These are phyloP conservation scores for Trypanosoma congolense DNA, from an alignment of 208 protist species.

Conservation along the genomic window DNA sequence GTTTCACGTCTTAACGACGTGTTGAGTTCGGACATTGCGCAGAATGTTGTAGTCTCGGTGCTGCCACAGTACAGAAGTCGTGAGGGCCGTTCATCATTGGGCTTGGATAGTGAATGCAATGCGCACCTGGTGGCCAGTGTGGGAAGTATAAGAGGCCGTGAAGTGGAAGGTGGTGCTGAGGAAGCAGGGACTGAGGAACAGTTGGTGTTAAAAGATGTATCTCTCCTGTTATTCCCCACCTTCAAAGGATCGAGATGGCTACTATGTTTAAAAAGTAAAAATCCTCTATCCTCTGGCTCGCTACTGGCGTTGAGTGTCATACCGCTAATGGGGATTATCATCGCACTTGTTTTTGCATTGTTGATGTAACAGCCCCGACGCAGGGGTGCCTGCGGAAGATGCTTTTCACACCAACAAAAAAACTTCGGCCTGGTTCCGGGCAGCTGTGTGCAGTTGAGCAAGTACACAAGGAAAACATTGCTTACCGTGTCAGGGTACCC, in stretches of 20 bases:
- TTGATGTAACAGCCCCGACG: background rate
- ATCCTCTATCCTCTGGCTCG: background rate
- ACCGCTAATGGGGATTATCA: constrained; percentile 4
- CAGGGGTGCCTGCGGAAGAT: background rate
- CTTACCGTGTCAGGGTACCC: too few relatives aligned
- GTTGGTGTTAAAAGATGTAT: constrained; percentile 11
- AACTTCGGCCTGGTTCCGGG: too few relatives aligned
- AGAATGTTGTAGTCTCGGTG: constrained; percentile 66
- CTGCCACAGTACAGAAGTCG: constrained; percentile 22
- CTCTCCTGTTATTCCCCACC: constrained; percentile 15
- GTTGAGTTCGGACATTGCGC: constrained; percentile 72
- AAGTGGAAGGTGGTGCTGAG: background rate
- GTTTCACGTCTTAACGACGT: constrained; percentile 66
- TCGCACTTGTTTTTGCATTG: constrained; percentile 4
- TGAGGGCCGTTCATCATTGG: background rate
- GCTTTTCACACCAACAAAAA: too few relatives aligned
- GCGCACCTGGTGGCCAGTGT: background rate
- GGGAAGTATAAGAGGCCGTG: background rate
- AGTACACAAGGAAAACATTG: too few relatives aligned
- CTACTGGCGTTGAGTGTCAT: background rate
- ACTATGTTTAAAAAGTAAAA: background rate
- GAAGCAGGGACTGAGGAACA: background rate
- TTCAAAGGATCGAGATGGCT: background rate
- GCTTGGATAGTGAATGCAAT: background rate
- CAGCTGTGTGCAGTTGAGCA: too few relatives aligned